These are phyloP conservation scores for Mycena galericulata DNA, from an alignment of 768 basidiomycete genomes.

Conservation along the genomic window DNA sequence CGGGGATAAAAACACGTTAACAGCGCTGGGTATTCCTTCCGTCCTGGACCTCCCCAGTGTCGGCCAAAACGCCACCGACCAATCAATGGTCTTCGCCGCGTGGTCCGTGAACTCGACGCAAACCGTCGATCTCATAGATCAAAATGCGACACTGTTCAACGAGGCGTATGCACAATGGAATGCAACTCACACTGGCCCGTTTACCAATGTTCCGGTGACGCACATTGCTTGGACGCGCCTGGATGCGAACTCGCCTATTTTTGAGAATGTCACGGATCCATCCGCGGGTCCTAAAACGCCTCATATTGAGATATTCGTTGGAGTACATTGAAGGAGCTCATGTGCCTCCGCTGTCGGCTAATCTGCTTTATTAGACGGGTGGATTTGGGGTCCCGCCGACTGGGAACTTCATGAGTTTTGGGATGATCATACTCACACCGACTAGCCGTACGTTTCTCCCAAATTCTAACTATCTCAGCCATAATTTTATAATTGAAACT, in stretches of 20 bases:
- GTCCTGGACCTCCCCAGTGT: not conserved
- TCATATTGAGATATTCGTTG: constrained; percentile 38
- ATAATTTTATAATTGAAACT: not conserved
- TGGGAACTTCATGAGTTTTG: constrained; percentile 10
- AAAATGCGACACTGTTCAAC: constrained; percentile 31
- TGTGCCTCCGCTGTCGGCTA: not conserved
- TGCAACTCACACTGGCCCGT: constrained; percentile 38
- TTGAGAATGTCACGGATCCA: constrained; percentile 34
- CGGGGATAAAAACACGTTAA: not conserved
- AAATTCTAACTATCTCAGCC: not conserved
- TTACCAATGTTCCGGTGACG: constrained; percentile 31
- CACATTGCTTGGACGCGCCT: constrained; percentile 37
- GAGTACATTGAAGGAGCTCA: not conserved
- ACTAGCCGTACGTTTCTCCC: constrained; percentile 15
- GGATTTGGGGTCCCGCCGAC: not conserved
- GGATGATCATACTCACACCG: constrained; percentile 3
- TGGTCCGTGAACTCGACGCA: constrained; percentile 37
- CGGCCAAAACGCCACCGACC: constrained; percentile 38
- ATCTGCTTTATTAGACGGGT: not conserved
- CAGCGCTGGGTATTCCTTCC: not conserved
- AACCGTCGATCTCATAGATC: constrained; percentile 23
- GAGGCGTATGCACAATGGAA: constrained; percentile 38
- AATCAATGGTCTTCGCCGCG: constrained; percentile 30
- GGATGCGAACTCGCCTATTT: constrained; percentile 19
- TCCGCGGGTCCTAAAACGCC: constrained; percentile 38